These are phyloP conservation scores for Ustilago xerochloae DNA, from an alignment of 1,284 basidiomycete species.

Conservation along the genomic window DNA sequence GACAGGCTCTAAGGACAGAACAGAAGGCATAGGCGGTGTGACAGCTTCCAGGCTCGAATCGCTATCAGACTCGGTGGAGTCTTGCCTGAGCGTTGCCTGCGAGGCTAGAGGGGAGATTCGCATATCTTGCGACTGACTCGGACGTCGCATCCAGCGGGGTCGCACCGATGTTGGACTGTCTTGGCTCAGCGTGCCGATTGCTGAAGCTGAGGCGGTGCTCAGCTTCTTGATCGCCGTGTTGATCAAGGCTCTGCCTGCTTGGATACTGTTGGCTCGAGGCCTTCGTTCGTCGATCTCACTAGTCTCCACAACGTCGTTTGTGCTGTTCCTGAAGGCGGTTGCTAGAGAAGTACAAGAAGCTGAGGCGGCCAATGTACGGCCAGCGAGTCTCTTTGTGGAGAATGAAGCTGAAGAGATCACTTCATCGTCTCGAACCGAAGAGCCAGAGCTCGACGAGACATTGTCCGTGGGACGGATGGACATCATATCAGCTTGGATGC, in stretches of 20 bases:
- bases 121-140: neutral
- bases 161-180: neutral
- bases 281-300: neutral
- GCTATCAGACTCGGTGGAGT: neutral
- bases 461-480: too few relatives aligned
- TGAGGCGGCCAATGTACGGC: neutral
- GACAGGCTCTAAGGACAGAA: neutral
- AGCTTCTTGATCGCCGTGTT: slow-evolving; percentile 8
- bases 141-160: neutral
- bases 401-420: too few relatives aligned
- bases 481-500: too few relatives aligned
- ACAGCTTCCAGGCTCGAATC: neutral
- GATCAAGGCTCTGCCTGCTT: neutral
- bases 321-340: neutral
- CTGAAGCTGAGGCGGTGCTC: neutral
- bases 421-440: too few relatives aligned
- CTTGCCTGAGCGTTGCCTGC: neutral
- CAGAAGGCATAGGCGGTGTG: neutral
- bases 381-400: neutral
- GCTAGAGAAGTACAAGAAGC: neutral
- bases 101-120: neutral
- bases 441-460: too few relatives aligned
- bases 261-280: neutral
- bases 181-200: neutral
- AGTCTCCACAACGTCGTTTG: too few relatives aligned